Evolutionary conservation across 768 basidiomycete genomes (phyloP), one percentile per base, ranked within the genome.

Genomic region (Tulasnella sp.): DNA sequence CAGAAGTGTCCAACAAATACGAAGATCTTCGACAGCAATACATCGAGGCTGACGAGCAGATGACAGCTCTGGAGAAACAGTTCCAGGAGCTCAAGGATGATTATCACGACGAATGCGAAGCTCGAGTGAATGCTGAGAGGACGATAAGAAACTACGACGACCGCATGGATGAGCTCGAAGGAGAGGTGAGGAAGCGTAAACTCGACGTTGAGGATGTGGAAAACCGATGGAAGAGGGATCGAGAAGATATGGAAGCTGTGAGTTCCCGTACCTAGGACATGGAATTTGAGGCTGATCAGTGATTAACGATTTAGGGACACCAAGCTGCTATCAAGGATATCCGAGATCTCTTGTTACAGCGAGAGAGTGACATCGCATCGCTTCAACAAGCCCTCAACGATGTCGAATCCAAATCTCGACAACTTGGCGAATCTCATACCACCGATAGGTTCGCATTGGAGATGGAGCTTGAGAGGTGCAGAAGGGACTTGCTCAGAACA

Each of bases 51-150:
- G 85, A 83, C 57, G 68, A 75, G 37, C 83, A 91, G 37, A 78
- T 93, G 20, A 81, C 90, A 61, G 77, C 74, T 53, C 75, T 93
- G 39, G 77, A 86, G 4, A 80, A 86, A 54, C 68, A 70, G 48
- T 75, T 95, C 7, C 90, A 84, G 64, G 68, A 77, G 37, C 74
- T 93, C 1, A 93, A 98, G 61, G 88, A 93, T 54, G 83, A 90
- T 60, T 76, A 64, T 12, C 68, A 70, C 40, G 62, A 66, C 34
- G 64, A 64, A 27, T 59, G 66, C 58, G 83, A 88, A 70, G 29
- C 55, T 63, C 44, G 78, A 82, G 32, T 70, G 75, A 7, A 56
- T 77, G 33, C 73, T 78, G 45, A 82, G 89, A 53, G 85, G 89
- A n/a, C 79, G 81, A 40, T 7, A 48, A 49, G 35, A n/a, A n/a